These are phyloP conservation scores for peach (Prunus persica) DNA, from an alignment of 306 rosid genomes.

Conservation along the genomic window Prunus_persica_NCBIv2 NC_034009.1:33779001-33779500, in stretches of 20 bases:
- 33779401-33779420: constrained; percentile 44
- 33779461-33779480: constrained; percentile 98
- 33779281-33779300: constrained; percentile 90
- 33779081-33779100: constrained; percentile 99
- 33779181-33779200: constrained; percentile 90
- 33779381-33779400: constrained; percentile 39
- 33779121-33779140: constrained; percentile 97
- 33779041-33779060: constrained; percentile 89
- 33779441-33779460: constrained; percentile 97
- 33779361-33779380: constrained; percentile 75
- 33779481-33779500: constrained; percentile 99
- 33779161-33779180: constrained; percentile 95
- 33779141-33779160: constrained; percentile 94
- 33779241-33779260: constrained; percentile 85
- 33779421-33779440: constrained; percentile 69
- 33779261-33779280: constrained; percentile 95
- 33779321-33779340: constrained; percentile 83
- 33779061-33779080: constrained; percentile 95
- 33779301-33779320: constrained; percentile 87
- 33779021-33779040: constrained; percentile 93
- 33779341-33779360: constrained; percentile 96
- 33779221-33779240: constrained; percentile 82
- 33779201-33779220: constrained; percentile 91
- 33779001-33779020: constrained; percentile 75
- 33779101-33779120: constrained; percentile 99